Percentiles rank a stretch among this genome's conserved stretches.
These are phyloP conservation scores for Phytophthora capsici DNA, from an alignment of 352 stramenopile genomes.

Conservation along the genomic window DNA sequence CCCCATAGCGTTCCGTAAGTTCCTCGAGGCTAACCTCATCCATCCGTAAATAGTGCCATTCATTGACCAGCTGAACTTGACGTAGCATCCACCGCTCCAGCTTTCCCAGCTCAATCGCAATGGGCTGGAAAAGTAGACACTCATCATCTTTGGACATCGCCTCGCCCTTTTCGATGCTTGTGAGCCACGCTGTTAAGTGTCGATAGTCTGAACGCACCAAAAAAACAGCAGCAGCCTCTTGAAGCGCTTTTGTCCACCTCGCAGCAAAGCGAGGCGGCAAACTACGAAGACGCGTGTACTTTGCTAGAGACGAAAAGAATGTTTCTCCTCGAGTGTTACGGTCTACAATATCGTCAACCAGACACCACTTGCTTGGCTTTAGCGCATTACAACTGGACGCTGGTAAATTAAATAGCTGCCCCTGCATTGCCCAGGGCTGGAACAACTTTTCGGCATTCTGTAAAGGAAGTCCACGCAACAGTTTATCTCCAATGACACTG, in stretches of 20 bases:
- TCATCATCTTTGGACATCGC: conserved; percentile 11
- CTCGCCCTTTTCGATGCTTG: conserved; percentile 1
- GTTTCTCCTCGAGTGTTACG: conserved; percentile 14
- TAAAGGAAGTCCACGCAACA: conserved; percentile 40
- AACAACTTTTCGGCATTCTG: conserved; percentile 40
- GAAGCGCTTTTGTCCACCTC: conserved; percentile 32
- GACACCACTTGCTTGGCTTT: conserved; percentile 23
- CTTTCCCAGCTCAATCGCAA: conserved; percentile 47
- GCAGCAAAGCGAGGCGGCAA: conserved; percentile 15
- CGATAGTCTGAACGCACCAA: conserved; percentile 23
- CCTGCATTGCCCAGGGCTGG: conserved; percentile 36
- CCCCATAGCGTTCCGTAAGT: conserved; percentile 60
- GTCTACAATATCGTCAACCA: conserved; percentile 34
- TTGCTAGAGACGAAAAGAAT: conserved; percentile 33
- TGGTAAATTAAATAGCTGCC: conserved; percentile 36
- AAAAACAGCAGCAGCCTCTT: conserved; percentile 33
- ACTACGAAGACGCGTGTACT: conserved; percentile 28
- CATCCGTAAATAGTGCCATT: conserved; percentile 59
- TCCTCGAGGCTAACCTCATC: conserved; percentile 50
- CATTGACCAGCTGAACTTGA: conserved; percentile 67
- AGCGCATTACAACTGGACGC: conserved; percentile 18
- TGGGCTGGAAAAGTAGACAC: conserved; percentile 25
- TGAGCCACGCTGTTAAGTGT: conserved; percentile 16
- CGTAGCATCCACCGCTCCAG: conserved; percentile 74
- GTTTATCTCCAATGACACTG: conserved; percentile 42